Evolutionary conservation across 2,329 filamentous ascomycete species (phyloP).

Genomic region (Penicillium digitatum): DNA sequence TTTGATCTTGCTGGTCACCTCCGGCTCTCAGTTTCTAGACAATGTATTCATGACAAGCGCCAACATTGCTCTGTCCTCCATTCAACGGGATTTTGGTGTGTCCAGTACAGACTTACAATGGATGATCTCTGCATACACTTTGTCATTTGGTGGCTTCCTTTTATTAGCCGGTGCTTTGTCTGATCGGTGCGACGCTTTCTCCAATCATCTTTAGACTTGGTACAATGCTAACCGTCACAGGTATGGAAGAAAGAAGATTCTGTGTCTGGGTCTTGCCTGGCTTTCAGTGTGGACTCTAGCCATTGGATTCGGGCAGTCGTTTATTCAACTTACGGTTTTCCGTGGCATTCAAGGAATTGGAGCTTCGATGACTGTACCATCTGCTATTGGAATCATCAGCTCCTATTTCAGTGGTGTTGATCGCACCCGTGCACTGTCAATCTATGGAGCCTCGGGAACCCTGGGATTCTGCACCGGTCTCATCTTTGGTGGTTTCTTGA

Average conservation of each 20-base stretch:
- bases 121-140: constrained; percentile 43
- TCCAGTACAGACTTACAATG: constrained; percentile 38
- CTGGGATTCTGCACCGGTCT: constrained; percentile 42
- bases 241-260: constrained; percentile 39
- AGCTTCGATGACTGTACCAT: constrained; percentile 47
- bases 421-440: constrained; percentile 39
- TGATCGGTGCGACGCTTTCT: constrained; percentile 24
- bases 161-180: constrained; percentile 34
- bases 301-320: constrained; percentile 42
- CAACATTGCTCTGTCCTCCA: constrained; percentile 42
- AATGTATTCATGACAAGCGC: constrained; percentile 46
- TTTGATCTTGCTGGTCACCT: constrained; percentile 40
- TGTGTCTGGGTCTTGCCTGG: constrained; percentile 38
- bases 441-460: constrained; percentile 40
- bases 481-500: constrained; percentile 40
- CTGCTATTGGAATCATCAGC: constrained; percentile 47
- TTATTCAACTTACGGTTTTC: constrained; percentile 36
- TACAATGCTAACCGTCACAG: constrained; percentile 16
- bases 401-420: constrained; percentile 41
- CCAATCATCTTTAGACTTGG: not conserved
- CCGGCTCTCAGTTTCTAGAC: constrained; percentile 44
- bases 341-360: constrained; percentile 49
- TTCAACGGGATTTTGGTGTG: constrained; percentile 39
- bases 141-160: constrained; percentile 40
- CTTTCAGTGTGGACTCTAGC: constrained; percentile 36